Evolutionary conservation across 768 basidiomycete species (phyloP), one percentile per base, ranked within the genome.

Genomic region (Amyloporia xantha): DNA sequence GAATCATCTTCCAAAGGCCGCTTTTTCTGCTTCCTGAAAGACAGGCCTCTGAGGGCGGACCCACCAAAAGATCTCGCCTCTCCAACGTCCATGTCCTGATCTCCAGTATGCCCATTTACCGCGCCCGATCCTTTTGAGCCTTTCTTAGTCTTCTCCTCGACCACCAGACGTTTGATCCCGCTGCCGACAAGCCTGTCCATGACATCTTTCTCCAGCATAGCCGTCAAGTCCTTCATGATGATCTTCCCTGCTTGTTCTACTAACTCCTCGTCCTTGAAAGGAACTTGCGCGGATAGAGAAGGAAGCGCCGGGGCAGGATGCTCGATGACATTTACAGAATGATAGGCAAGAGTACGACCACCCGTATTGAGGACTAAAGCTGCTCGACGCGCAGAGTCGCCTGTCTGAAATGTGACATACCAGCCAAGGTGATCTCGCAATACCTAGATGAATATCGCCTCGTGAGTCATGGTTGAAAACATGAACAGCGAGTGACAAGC

Each of bases 351-450:
- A 49, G 71, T 78, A 35, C 76, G 77, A 11, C 69, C 68, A 4
- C 66, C 69, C 5, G 68, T 66, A 51, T 67, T 70, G 28, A 93
- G 75, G 2, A 89, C 81, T 55, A 78, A 76, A 7, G 75, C 74
- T 0, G 90, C 87, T 2, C 84, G 73, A 5, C 80, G 71, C 0
- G 92, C 92, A 0, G 76, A 63, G 47, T 78, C 78, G 2, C 71
- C 61, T 3, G 79, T 77, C 17, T 69, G 60, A 62, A 96, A 97
- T 3, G 91, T 86, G 54, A 93, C 76, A 60, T 92, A 94, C 74
- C 89, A 85, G 9, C 82, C 86, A 1, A 68, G 66, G 44, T 77
- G 75, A 62, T 87, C 86, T 53, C 79, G 77, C 1, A 91, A 69
- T 23, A 93, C 74, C 86, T 90, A 49, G 56, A 48, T 47, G 20